Evolutionary conservation across 2,329 filamentous ascomycete species (phyloP), one percentile per base, ranked within the genome.

Genomic region (Hypoxylon sp.): DNA sequence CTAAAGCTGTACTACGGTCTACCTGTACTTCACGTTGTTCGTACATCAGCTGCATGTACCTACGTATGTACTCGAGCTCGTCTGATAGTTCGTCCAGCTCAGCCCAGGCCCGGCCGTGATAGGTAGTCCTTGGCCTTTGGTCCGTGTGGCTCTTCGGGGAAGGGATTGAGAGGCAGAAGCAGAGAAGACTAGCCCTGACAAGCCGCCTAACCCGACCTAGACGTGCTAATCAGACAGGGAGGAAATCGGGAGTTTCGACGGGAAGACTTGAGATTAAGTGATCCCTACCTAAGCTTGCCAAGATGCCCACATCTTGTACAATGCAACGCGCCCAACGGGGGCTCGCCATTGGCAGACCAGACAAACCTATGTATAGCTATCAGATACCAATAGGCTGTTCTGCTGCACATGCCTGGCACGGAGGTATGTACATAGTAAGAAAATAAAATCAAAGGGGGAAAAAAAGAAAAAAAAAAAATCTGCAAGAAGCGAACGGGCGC

Each of bases 231-330:
- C 42, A 27, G 47, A 52, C 57, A 51, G 29, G 51, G 57, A 58
- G 61, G 51, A 51, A 7, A 55, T 58, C 58, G 57, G 58, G 61
- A 63, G 58, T 61, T 61, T 63, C 54, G 48, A 58, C 54, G 40
- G 48, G 56, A 24, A 42, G 33, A 55, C 51, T 37, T 47, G 50
- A 60, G 57, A 60, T 61, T 57, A 61, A 50, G 47, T 55, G 53
- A 60, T 49, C 57, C 57, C 47, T 51, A 56, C n/a, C n/a, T n/a
- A n/a, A n/a, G 43, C 49, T 49, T 43, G 53, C 60, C 60, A 58
- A 60, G 54, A 40, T n/a, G n/a, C n/a, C n/a, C 48, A 55, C 41
- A 41, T 53, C 53, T 48, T 49, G 55, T 62, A 59, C 40, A 48
- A 58, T 54, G 23, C 24, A 49, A 53, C 52, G 40, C 48, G 38